Conservation (phyloP, 495 filamentous ascomycete genomes). For the Entonaema liquescens region DNA sequence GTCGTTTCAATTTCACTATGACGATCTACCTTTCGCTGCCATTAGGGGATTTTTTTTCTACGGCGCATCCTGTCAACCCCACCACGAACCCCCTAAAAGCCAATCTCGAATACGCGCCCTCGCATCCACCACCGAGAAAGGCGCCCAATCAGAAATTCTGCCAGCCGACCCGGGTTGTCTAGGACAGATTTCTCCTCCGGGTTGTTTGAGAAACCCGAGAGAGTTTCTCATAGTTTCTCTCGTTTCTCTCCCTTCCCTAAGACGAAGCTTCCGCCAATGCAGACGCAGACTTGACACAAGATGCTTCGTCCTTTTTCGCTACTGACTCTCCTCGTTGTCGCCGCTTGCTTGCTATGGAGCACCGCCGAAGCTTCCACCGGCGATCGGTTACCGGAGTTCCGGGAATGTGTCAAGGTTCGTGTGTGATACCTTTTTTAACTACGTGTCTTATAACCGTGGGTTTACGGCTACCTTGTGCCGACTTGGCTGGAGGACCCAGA, state of each 20-base stretch:
- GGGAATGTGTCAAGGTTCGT: slow-evolving; percentile 82
- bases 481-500: neutral
- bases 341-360: slow-evolving; percentile 36
- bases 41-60: slow-evolving; percentile 5
- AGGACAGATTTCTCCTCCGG: slow-evolving; percentile 9
- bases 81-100: slow-evolving; percentile 22
- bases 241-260: neutral
- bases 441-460: slow-evolving; percentile 1
- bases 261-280: slow-evolving; percentile 12
- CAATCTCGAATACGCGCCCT: neutral
- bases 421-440: neutral
- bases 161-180: slow-evolving; percentile 16
- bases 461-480: neutral
- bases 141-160: slow-evolving; percentile 28
- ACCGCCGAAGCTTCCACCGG: slow-evolving; percentile 76
- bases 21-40: slow-evolving; percentile 15
- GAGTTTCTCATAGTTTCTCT: slow-evolving; percentile 3
- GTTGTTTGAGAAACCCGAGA: slow-evolving; percentile 47
- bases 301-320: slow-evolving; percentile 31
- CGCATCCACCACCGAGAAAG: slow-evolving; percentile 22
- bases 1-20: slow-evolving; percentile 18
- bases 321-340: slow-evolving; percentile 23
- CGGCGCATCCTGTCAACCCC: slow-evolving; percentile 7
- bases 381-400: slow-evolving; percentile 89
- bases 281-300: slow-evolving; percentile 5